Base-by-base conservation (phyloP, 2,329 filamentous ascomycete genomes). In the Paecilomyces niveus region DNA sequence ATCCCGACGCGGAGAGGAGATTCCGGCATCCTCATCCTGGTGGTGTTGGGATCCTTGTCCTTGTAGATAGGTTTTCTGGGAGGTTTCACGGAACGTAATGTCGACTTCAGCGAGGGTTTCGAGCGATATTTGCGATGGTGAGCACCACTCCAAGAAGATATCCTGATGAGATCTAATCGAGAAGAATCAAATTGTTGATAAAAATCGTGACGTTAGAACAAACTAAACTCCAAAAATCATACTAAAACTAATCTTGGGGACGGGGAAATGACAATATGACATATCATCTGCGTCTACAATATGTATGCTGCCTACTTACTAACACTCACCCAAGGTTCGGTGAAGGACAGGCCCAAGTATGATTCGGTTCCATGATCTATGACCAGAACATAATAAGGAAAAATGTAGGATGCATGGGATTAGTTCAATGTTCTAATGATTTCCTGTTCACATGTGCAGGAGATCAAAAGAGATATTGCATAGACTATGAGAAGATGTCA, bases 1-100 rank as follows among this genome's bases (percentile, higher is more conserved):
- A 75, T 70, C 4, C 72, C 73, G 15, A 74, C 65, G 29, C 62
- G 68, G 35, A 75, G 65, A 54, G 65, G 56, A 55, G 54, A 26
- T 52, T 52, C 50, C 1, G 50, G 33, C 13, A 29, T 52, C 39
- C n/a, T 45, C 39, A 45, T 45, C n/a, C 15, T 45, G 39, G 39
- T 9, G 1, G 6, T 7, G 1, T 3, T 21, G n/a, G 39, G 32
- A 33, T 13, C 13, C 13, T 9, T 11, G 15, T n/a, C 26, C 26
- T 29, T 7, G 26, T 29, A 29, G 26, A 7, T 29, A 29, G 26
- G 26, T 29, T 29, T 4, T 29, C 26, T 29, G 26, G 7, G 26
- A 7, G 4, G 26, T 29, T 2, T 29, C 26, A 29, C 4, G 5
- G 26, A 29, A 29, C 26, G 26, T 29, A 29, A 29, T 29, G 26